A percentile compares a stretch with the other conserved stretches of the same genome.
These are phyloP conservation scores for Blastobotrys serpentis DNA, from an alignment of 1,139 yeast genomes.

Conservation along the genomic window DNA sequence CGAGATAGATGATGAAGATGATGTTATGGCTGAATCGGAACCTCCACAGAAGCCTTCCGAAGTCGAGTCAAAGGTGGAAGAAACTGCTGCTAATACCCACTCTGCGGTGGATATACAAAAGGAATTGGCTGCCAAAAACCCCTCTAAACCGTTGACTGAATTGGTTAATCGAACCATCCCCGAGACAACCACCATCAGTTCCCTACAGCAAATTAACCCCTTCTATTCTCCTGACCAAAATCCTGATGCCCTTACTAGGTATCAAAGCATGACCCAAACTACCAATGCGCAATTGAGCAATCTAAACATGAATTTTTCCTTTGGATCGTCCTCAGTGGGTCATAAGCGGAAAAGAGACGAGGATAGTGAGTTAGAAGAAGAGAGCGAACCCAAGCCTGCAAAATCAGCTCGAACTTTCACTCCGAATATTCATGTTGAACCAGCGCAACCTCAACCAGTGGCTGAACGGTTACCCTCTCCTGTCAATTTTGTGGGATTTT, in stretches of 20 bases:
- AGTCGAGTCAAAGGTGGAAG: background rate
- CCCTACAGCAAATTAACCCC: constrained; percentile 22
- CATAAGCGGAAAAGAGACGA: constrained; percentile 6
- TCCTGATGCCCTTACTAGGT: constrained; percentile 11
- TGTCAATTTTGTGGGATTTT: constrained; percentile 18
- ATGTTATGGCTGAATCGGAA: constrained; percentile 3
- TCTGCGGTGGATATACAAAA: too few species aligned
- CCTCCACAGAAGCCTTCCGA: background rate
- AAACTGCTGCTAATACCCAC: too few species aligned
- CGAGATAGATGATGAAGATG: constrained; percentile 1
- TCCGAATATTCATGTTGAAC: constrained; percentile 3
- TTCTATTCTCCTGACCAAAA: constrained; percentile 16
- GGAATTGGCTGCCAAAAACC: background rate
- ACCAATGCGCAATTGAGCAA: constrained; percentile 16
- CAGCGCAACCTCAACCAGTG: background rate
- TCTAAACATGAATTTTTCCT: constrained; percentile 19
- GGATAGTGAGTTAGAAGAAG: background rate
- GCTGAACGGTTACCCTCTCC: constrained; percentile 9
- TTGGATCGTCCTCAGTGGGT: constrained; percentile 16
- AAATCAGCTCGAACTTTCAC: constrained; percentile 2
- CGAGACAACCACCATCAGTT: constrained; percentile 12
- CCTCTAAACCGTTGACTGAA: background rate
- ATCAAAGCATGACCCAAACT: constrained; percentile 19
- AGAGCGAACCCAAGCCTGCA: background rate
- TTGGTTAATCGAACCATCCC: constrained; percentile 8